Conservation (phyloP, 441 rosid species). For the Daphne laureola region DNA sequence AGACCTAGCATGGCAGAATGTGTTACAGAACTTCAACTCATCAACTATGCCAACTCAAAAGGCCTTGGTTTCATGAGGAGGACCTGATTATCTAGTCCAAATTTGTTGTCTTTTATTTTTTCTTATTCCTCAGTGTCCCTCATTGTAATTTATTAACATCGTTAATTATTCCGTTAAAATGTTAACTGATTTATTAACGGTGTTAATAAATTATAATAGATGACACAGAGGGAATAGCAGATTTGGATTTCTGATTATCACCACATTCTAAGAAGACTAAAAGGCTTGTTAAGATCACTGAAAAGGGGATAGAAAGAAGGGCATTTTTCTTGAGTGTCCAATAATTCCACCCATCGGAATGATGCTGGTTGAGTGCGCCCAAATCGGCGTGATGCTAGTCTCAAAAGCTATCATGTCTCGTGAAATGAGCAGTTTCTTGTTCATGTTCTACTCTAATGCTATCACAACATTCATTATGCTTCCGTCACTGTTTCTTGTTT, state of each 20-base stretch:
- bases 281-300: conserved; percentile 9
- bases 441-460: conserved; percentile 47
- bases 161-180: too few species aligned
- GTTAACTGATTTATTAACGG: too few species aligned
- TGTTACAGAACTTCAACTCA: conserved; percentile 71
- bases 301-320: too few species aligned
- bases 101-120: too few species aligned
- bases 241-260: too few species aligned
- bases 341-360: conserved; percentile 21
- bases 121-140: too few species aligned
- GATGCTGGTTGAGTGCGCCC: conserved; percentile 56
- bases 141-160: too few species aligned
- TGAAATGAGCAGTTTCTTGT: conserved; percentile 43
- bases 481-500: conserved; percentile 35
- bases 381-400: conserved; percentile 41
- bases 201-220: too few species aligned
- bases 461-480: conserved; percentile 49
- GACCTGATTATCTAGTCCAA: conserved; percentile 32
- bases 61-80: conserved; percentile 51
- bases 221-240: too few species aligned
- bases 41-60: conserved; percentile 63
- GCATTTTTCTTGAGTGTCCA: too few species aligned
- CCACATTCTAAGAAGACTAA: too few species aligned
- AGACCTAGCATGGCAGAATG: conserved; percentile 79
- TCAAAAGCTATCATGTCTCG: conserved; percentile 46